phyloP scores from a whole-genome alignment of 129 eudicot genomes.

The Silybum marianum region DNA sequence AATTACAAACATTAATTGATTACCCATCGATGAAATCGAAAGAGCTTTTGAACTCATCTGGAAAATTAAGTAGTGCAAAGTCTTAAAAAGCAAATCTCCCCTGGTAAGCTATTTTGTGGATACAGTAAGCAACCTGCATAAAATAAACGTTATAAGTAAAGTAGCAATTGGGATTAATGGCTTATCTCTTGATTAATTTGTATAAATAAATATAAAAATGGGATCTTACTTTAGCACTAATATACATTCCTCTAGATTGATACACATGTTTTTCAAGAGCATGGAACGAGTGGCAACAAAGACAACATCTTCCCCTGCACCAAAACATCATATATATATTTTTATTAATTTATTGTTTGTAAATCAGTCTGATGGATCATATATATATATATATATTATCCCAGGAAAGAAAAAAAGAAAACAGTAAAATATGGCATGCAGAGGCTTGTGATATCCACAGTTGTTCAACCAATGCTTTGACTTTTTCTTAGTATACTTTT shows the following conservation, averaged over 20 bases:
- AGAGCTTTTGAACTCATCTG: constrained; percentile 58
- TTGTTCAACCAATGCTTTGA: too few species aligned
- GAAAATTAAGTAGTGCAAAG: constrained; percentile 53
- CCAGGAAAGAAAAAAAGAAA: too few species aligned
- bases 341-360: neutral
- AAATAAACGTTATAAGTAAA: neutral
- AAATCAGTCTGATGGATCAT: neutral
- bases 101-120: constrained; percentile 79
- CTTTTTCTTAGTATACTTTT: too few species aligned
- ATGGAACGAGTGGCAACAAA: constrained; percentile 60
- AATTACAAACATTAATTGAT: neutral
- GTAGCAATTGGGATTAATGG: too few species aligned
- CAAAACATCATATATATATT: neutral
- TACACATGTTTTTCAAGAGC: constrained; percentile 67
- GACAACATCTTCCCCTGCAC: constrained; percentile 69
- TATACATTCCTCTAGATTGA: constrained; percentile 47
- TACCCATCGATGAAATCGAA: constrained; percentile 88
- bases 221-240: constrained; percentile 50
- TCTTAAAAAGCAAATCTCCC: constrained; percentile 68
- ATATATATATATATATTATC: neutral
- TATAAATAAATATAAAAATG: neutral
- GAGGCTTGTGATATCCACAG: too few species aligned
- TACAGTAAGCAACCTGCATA: constrained; percentile 63
- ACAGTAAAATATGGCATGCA: too few species aligned
- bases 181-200: too few species aligned